These are phyloP conservation scores for Wickerhamomyces sp. DNA, from an alignment of 1,139 yeast species.

Conservation along the genomic window DNA sequence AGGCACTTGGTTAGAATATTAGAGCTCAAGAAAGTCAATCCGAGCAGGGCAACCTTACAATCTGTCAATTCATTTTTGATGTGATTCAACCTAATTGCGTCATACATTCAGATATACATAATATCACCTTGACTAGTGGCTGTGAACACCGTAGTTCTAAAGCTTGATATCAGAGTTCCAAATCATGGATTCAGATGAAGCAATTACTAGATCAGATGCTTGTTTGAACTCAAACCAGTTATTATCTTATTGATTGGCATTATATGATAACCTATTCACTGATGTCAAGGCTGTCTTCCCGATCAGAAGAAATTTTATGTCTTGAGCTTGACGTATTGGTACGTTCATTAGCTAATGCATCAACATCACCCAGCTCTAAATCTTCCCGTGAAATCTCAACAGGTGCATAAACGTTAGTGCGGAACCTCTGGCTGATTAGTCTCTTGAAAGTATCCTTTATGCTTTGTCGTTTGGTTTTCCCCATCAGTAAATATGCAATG, in stretches of 20 bases:
- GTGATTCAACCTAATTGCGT: no score
- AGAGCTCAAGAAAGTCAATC: slow-evolving; percentile 50
- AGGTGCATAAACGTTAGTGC: slow-evolving; percentile 3
- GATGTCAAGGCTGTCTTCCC: slow-evolving; percentile 1
- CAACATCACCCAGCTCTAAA: slow-evolving; percentile 3
- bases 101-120: no score
- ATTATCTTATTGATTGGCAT: no score
- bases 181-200: no score
- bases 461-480: slow-evolving; percentile 31
- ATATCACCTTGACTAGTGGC: no score
- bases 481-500: slow-evolving; percentile 46
- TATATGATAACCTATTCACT: neutral
- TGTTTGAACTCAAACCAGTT: no score
- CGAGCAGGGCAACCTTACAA: slow-evolving; percentile 74
- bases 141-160: no score
- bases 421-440: slow-evolving; percentile 8
- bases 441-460: slow-evolving; percentile 17
- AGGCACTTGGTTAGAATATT: slow-evolving; percentile 51
- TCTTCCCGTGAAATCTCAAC: slow-evolving; percentile 3
- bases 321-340: no score
- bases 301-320: neutral
- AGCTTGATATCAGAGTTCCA: no score
- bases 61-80: slow-evolving; percentile 48
- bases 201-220: no score
- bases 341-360: neutral